Conservation (phyloP, 306 rosid genomes). For the Morella rubra region DNA sequence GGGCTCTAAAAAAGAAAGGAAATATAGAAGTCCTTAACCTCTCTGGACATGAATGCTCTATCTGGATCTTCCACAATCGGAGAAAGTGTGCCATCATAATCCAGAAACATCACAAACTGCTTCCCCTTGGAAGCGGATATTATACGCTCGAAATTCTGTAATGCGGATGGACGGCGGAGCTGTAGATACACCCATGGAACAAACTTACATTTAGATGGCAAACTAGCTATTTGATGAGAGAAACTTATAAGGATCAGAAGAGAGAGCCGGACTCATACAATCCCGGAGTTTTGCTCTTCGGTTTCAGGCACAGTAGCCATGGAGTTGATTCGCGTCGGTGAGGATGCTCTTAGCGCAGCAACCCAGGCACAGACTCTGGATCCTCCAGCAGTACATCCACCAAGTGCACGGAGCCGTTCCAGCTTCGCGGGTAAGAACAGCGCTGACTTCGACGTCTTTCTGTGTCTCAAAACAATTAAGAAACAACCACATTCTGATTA, state of each 20-base stretch:
- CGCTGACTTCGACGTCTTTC: constrained; percentile 36
- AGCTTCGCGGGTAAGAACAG: constrained; percentile 40
- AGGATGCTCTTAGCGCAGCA: constrained; percentile 86
- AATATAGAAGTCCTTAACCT: constrained; percentile 41
- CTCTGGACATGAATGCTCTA: constrained; percentile 73
- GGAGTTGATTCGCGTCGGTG: constrained; percentile 63
- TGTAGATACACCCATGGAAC: constrained; percentile 9
- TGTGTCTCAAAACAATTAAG: not conserved
- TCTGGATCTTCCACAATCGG: constrained; percentile 92
- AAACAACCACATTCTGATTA: constrained; percentile 57
- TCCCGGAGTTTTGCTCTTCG: constrained; percentile 51
- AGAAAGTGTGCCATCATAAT: constrained; percentile 97
- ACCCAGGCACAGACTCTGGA: constrained; percentile 59
- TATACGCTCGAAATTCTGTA: constrained; percentile 61
- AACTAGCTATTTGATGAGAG: not conserved
- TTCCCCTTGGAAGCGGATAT: constrained; percentile 54
- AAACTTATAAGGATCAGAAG: not conserved
- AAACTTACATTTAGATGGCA: no score
- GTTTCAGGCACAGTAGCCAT: constrained; percentile 30
- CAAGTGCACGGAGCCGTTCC: constrained; percentile 31
- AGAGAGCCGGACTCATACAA: constrained; percentile 39
- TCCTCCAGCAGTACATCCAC: constrained; percentile 38
- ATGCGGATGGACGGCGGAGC: constrained; percentile 78
- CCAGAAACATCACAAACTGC: constrained; percentile 76
- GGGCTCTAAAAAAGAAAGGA: no score